Evolutionary conservation across 1,139 yeast genomes (phyloP), one percentile per base, ranked within the genome.

Genomic region (Saccharomycopsis crataegensis): DNA sequence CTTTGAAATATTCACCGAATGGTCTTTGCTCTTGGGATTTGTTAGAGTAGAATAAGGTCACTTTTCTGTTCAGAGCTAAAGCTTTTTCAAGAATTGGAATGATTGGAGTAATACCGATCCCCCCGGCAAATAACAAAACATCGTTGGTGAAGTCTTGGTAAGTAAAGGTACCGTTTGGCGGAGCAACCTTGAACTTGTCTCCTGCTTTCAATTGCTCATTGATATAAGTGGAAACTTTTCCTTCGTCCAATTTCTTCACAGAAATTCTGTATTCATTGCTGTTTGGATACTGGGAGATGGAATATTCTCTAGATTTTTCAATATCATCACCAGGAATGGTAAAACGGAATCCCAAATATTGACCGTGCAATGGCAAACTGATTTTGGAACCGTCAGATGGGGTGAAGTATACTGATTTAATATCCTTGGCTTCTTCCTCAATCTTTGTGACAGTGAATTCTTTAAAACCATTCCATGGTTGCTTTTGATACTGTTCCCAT

Each of bases 81-180:
- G 53, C 53, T 14, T 68, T 62, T 59, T 77, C 77, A 37, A 76
- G 62, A 64, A 82, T 77, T 8, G 86, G 69, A 49, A 81, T 62
- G 54, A 80, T 59, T 45, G 90, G 89, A 2, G 89, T 83, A 55
- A 82, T 77, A 59, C 89, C 90, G 59, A 82, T 81, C 53, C 89
- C 90, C 52, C 83, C 86, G 34, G 79, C 75, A 52, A 80, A 66
- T 45, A 82, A 65, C 2, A 79, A 70, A 28, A 76, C 69, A 32
- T 75, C 74, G 22, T 63, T 59, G 41, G 62, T 61, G 8, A 61
- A 56, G 22, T 69, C 68, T 48, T 68, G 62, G 62, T 75, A 72
- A 1, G 64, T 68, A 60, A 82, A 77, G 53, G 74, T 76, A 44
- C 89, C 90, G 32, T 73, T 71, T 45, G 90, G 90, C 12, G 87